Evolutionary conservation across 2,329 filamentous ascomycete genomes (phyloP).

Genomic region (Ophiostoma triangulosporum): DNA sequence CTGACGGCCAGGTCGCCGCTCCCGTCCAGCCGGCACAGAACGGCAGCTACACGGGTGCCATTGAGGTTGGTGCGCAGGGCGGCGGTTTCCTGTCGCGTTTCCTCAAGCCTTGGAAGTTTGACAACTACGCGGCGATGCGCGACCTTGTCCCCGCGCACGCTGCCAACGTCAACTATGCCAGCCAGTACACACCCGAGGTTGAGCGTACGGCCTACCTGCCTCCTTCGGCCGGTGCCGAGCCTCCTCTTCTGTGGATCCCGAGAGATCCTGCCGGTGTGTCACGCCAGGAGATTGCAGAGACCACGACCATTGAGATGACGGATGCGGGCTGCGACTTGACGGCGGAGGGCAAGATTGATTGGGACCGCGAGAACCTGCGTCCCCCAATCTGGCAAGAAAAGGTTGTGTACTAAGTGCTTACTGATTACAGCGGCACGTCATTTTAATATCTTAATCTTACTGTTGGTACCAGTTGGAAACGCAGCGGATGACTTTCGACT

Average conservation of each 20-base stretch:
- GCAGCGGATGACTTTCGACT: no score
- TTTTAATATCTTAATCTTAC: neutral
- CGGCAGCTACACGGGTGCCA: slow-evolving; percentile 6
- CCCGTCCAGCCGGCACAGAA: slow-evolving; percentile 13
- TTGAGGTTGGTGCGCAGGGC: neutral
- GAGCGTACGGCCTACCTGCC: slow-evolving; percentile 61
- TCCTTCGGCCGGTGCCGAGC: slow-evolving; percentile 48
- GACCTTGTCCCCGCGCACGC: slow-evolving; percentile 50
- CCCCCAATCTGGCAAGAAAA: slow-evolving; percentile 26
- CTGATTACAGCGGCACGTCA: neutral
- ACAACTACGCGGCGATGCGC: slow-evolving; percentile 58
- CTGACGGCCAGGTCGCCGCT: neutral
- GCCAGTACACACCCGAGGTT: slow-evolving; percentile 46
- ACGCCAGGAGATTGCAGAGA: slow-evolving; percentile 63
- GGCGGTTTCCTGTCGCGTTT: slow-evolving; percentile 27
- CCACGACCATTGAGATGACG: slow-evolving; percentile 63
- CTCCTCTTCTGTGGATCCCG: slow-evolving; percentile 75
- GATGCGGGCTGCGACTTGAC: slow-evolving; percentile 62
- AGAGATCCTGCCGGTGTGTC: slow-evolving; percentile 61
- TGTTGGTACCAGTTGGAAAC: no score
- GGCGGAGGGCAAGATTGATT: slow-evolving; percentile 44
- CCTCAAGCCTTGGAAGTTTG: slow-evolving; percentile 64
- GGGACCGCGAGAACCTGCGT: slow-evolving; percentile 22
- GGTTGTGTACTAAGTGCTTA: slow-evolving; percentile 19
- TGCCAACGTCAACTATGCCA: slow-evolving; percentile 27